A percentile compares a stretch with the other conserved stretches of the same genome.
These are phyloP conservation scores for Raphidocelis subcapitata DNA, from an alignment of 139 green algal species.

Conservation along the genomic window DNA sequence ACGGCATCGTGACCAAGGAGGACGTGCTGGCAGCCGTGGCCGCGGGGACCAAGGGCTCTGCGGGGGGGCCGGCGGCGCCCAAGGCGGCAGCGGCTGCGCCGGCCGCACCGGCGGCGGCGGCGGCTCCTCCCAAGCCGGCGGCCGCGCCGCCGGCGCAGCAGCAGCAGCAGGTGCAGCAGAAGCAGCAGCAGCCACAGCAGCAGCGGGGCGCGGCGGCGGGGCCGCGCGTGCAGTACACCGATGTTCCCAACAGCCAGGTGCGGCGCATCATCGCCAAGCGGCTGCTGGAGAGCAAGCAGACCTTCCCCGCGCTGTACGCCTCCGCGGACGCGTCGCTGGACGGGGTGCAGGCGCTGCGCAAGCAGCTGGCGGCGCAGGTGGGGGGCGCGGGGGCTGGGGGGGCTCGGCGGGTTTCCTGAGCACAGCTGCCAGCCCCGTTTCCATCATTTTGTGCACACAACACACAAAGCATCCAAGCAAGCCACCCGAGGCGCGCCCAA, in stretches of 20 bases:
- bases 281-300: conserved; percentile 88
- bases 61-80: conserved; percentile 9
- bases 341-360: conserved; percentile 51
- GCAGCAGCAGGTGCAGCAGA: conserved; percentile 17
- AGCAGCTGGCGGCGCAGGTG: conserved; percentile 53
- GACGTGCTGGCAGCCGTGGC: conserved; percentile 83
- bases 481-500: too few relatives aligned
- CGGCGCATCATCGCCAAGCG: conserved; percentile 85
- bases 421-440: too few relatives aligned
- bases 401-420: too few relatives aligned
- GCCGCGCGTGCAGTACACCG: conserved; percentile 37
- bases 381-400: too few relatives aligned
- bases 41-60: conserved; percentile 35
- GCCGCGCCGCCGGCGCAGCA: conserved; percentile 10
- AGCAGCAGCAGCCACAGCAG: conserved; percentile 8
- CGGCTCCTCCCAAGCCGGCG: conserved; percentile 20
- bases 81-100: conserved; percentile 1
- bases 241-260: conserved; percentile 82
- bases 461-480: too few relatives aligned
- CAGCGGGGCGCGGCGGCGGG: conserved; percentile 13
- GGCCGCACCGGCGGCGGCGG: conserved; percentile 1
- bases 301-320: conserved; percentile 76
- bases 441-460: too few relatives aligned
- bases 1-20: conserved; percentile 84
- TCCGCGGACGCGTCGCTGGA: conserved; percentile 67